Base-by-base conservation (phyloP, 2,329 filamentous ascomycete species). In the Colletotrichum lentis region DNA sequence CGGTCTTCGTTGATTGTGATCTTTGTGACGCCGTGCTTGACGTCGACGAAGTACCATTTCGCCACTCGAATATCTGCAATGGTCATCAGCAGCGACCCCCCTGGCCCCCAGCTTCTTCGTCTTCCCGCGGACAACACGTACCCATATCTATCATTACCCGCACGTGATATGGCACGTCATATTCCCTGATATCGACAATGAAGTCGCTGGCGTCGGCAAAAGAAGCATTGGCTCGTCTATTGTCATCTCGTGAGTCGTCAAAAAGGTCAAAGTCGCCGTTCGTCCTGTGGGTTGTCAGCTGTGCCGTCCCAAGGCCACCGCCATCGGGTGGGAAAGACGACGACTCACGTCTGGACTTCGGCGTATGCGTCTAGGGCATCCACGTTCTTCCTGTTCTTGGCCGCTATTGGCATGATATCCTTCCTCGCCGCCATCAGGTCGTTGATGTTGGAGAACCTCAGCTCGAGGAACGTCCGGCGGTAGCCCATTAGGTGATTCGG, bases 91-190 rank as follows among this genome's bases (percentile, higher is more conserved):
- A 14, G 31, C 10, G 8, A 10, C 31, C 31, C 8, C 27, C 8
- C 31, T 35, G 2, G 3, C 31, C 31, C 31, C 8, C 31, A 35
- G 31, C 31, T 14, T 12, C 43, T 35, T 10, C 3, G 18, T 7
- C 12, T 14, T 24, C 12, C 6, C 10, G 24, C n/a, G 2, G 31
- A 22, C 11, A 20, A 24, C 12, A 76, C 81, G 55, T 77, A 93
- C 91, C 86, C 85, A 93, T 88, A 81, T 99, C 96, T 82, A 99
- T 99, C 80, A 96, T 92, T 82, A 99, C 95, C 86, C 96, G 89
- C 77, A 99, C 96, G 84, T 99, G 96, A 84, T 99, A 99, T 72
- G 96, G 96, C 75, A 99, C 96, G 81, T 99, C 96, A 80, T 97
- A 99, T 84, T 99, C 96, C 85, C 96, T 90, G 78, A 99, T 97